A percentile compares a stretch with the other conserved stretches of the same genome.
Conservation (phyloP, 139 green algal genomes). For the Volvox africanus region DNA sequence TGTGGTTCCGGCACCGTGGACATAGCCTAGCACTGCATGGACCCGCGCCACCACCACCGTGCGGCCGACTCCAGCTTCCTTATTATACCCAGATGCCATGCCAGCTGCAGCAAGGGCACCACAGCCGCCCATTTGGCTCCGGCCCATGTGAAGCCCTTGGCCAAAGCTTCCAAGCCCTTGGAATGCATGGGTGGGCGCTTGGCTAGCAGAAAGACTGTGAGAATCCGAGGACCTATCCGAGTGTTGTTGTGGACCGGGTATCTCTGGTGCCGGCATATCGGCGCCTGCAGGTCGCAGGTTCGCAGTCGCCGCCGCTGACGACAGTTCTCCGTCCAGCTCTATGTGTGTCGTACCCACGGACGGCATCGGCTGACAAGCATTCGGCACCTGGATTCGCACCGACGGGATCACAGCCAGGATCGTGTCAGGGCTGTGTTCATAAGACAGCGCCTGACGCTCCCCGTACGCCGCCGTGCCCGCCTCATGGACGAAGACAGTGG, state of each 20-base stretch:
- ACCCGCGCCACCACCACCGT: constrained; percentile 22
- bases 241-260: too few relatives aligned
- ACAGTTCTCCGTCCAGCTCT: neutral
- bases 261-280: too few relatives aligned
- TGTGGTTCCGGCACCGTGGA: neutral
- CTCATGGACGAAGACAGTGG: neutral
- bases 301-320: neutral
- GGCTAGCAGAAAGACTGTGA: neutral
- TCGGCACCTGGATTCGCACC: neutral
- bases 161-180: neutral
- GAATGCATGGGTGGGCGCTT: constrained; percentile 2
- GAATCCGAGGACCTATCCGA: neutral
- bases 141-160: neutral
- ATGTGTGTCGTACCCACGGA: neutral
- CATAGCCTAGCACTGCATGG: constrained; percentile 3
- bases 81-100: neutral
- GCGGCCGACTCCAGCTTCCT: neutral
- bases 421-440: constrained; percentile 11
- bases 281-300: neutral
- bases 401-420: neutral
- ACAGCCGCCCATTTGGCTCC: neutral
- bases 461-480: neutral
- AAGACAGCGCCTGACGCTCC: neutral
- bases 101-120: neutral
- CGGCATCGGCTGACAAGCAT: neutral